Percentiles rank a stretch among this genome's conserved stretches.
Conservation (phyloP, 2,329 filamentous ascomycete species). For the Bimuria novae-zelandiae region DNA sequence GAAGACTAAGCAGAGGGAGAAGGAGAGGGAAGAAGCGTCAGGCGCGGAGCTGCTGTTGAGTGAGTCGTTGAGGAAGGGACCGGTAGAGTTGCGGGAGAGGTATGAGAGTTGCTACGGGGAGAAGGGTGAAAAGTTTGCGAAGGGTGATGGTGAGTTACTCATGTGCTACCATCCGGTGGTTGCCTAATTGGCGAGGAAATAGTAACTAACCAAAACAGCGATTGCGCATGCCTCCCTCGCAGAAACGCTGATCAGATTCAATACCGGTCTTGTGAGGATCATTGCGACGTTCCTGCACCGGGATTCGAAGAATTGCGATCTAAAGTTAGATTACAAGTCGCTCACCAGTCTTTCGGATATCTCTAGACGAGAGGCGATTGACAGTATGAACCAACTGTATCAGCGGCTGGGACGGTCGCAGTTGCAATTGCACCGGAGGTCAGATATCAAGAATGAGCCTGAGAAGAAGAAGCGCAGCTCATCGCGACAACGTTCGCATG, state of each 20-base stretch:
- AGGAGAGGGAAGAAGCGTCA: conserved; percentile 25
- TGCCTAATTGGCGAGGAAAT: not conserved
- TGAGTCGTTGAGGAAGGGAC: conserved; percentile 48
- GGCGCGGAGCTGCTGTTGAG: conserved; percentile 46
- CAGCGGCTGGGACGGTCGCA: conserved; percentile 45
- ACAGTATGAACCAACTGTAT: conserved; percentile 48
- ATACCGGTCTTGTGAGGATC: conserved; percentile 53
- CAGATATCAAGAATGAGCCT: conserved; percentile 13
- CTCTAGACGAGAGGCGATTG: conserved; percentile 51
- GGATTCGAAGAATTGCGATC: conserved; percentile 37
- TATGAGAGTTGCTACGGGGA: conserved; percentile 47
- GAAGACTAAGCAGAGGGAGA: conserved; percentile 25
- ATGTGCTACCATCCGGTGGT: not conserved
- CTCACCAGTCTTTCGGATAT: conserved; percentile 52
- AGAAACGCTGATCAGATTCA: conserved; percentile 52
- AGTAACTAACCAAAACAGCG: conserved; percentile 37
- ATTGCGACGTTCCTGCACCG: conserved; percentile 50
- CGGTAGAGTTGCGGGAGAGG: conserved; percentile 49
- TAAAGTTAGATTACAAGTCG: conserved; percentile 50
- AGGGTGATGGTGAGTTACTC: conserved; percentile 49
- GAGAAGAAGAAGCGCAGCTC: conserved; percentile 30
- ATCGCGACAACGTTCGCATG: conserved; percentile 28
- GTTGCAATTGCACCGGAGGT: conserved; percentile 34
- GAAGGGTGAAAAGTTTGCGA: conserved; percentile 47
- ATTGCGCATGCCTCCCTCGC: conserved; percentile 53